A percentile compares a stretch with the other conserved stretches of the same genome.
phyloP scores from a whole-genome alignment of 202 grass and related monocot species.

The Eragrostis tef region DNA sequence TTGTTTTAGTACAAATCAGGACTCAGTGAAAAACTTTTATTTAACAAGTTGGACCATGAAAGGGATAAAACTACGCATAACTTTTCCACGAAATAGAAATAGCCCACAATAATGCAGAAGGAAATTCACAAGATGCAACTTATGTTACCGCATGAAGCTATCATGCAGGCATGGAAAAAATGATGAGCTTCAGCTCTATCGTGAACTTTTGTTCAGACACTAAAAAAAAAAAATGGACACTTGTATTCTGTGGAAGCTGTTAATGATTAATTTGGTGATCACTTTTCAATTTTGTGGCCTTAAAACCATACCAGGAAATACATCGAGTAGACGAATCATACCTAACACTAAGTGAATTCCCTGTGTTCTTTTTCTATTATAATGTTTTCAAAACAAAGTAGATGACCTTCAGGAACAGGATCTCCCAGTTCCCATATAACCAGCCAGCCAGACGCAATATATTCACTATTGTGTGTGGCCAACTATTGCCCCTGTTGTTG shows the following conservation, averaged over 20 bases:
- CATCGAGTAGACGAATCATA: background rate
- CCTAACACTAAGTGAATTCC: background rate
- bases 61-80: background rate
- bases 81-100: background rate
- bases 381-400: background rate
- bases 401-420: background rate
- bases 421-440: background rate
- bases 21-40: background rate
- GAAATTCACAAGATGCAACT: constrained; percentile 1
- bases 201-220: too few species aligned
- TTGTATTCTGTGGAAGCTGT: too few species aligned
- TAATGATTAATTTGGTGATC: background rate
- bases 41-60: background rate
- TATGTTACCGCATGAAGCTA: constrained; percentile 6
- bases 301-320: background rate
- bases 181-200: too few species aligned
- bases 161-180: background rate
- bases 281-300: constrained; percentile 5
- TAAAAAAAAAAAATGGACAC: background rate
- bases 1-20: background rate
- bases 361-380: background rate
- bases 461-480: background rate
- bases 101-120: background rate
- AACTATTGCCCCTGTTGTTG: background rate
- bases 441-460: background rate